Evolutionary conservation across 176 grass and related monocot genomes (phyloP).

Genomic region (Panicum miliaceum): DNA sequence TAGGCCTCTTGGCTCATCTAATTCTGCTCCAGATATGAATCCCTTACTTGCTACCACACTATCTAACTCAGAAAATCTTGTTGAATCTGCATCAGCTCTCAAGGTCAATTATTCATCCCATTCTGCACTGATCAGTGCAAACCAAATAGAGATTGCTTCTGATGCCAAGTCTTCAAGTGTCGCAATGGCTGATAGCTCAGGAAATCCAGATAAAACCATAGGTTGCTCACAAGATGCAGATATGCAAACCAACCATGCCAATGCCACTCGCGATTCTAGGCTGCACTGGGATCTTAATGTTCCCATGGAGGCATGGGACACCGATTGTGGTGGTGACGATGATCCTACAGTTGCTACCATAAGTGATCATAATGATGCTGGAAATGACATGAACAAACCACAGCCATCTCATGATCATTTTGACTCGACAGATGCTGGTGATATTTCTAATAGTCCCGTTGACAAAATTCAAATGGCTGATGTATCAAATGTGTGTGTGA

Average conservation of each 20-base stretch:
- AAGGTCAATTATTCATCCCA: constrained; percentile 8
- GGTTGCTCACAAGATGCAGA: constrained; percentile 42
- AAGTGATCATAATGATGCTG: constrained; percentile 29
- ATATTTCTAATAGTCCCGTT: constrained; percentile 30
- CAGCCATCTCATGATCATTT: constrained; percentile 4
- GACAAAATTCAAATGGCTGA: constrained; percentile 36
- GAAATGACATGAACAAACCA: constrained; percentile 41
- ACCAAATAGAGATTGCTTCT: constrained; percentile 36
- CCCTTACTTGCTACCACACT: constrained; percentile 12
- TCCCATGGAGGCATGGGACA: constrained; percentile 86
- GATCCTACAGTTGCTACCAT: constrained; percentile 42
- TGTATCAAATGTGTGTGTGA: constrained; percentile 13
- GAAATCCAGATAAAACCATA: constrained; percentile 34
- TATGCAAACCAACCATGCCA: constrained; percentile 37
- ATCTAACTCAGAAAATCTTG: constrained; percentile 15
- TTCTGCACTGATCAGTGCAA: constrained; percentile 34
- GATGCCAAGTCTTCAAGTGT: constrained; percentile 45
- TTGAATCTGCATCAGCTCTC: constrained; percentile 5
- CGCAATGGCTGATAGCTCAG: constrained; percentile 22
- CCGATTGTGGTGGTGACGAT: constrained; percentile 40
- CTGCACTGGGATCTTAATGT: constrained; percentile 97
- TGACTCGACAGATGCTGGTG: constrained; percentile 1
- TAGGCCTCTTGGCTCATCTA: constrained; percentile 32
- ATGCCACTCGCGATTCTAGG: constrained; percentile 57
- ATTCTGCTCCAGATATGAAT: constrained; percentile 47